A percentile compares a stretch with the other conserved stretches of the same genome.
These are phyloP conservation scores for Panellus pusillus DNA, from an alignment of 768 basidiomycete genomes.

Conservation along the genomic window DNA sequence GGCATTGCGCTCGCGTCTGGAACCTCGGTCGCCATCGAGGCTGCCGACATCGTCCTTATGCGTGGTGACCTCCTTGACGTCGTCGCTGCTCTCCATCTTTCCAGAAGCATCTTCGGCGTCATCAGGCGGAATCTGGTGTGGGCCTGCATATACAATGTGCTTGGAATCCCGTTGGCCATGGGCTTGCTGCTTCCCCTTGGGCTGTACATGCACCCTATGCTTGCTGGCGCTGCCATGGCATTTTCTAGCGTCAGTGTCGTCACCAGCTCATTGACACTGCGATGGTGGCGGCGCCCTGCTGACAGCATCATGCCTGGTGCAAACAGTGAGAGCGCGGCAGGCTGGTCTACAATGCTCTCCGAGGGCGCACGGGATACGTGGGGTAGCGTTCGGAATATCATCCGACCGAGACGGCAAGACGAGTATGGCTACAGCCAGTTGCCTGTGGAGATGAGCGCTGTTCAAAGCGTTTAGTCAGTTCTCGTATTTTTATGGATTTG, in stretches of 20 bases:
- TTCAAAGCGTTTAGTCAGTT: slow-evolving; percentile 12
- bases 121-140: slow-evolving; percentile 93
- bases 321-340: slow-evolving; percentile 40
- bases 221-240: slow-evolving; percentile 98
- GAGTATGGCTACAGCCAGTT: slow-evolving; percentile 65
- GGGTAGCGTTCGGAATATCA: slow-evolving; percentile 38
- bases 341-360: slow-evolving; percentile 47
- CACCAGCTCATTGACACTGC: slow-evolving; percentile 81
- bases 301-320: slow-evolving; percentile 72
- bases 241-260: slow-evolving; percentile 97
- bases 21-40: slow-evolving; percentile 96
- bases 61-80: slow-evolving; percentile 96
- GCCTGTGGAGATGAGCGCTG: slow-evolving; percentile 62
- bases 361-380: slow-evolving; percentile 45
- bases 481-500: neutral
- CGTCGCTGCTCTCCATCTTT: slow-evolving; percentile 92
- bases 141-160: slow-evolving; percentile 93
- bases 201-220: slow-evolving; percentile 94
- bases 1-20: slow-evolving; percentile 96
- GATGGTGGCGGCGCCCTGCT: slow-evolving; percentile 76
- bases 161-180: slow-evolving; percentile 98
- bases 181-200: slow-evolving; percentile 92
- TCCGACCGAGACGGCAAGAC: slow-evolving; percentile 40
- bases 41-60: slow-evolving; percentile 98
- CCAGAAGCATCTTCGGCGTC: slow-evolving; percentile 82